These are phyloP conservation scores for Salvia sclarea DNA, from an alignment of 305 asterid species.

Conservation along the genomic window DNA sequence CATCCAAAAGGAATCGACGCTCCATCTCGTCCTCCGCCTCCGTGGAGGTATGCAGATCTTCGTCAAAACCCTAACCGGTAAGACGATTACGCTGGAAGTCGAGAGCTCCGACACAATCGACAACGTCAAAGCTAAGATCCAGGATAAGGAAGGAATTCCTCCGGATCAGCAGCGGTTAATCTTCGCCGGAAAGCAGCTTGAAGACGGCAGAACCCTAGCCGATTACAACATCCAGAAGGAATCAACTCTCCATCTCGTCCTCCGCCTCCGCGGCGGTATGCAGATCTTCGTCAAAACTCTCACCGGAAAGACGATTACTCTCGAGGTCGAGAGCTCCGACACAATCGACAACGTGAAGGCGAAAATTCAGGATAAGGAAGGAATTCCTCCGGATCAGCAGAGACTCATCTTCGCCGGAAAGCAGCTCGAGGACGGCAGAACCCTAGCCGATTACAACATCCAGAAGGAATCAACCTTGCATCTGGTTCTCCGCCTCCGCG, in stretches of 20 bases:
- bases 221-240: constrained; percentile 35
- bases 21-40: constrained; percentile 41
- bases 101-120: constrained; percentile 29
- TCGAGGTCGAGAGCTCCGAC: constrained; percentile 34
- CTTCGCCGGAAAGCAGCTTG: constrained; percentile 28
- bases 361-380: constrained; percentile 28
- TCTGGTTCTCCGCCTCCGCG: constrained; percentile 30
- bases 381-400: constrained; percentile 31
- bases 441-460: constrained; percentile 34
- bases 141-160: constrained; percentile 30
- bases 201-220: constrained; percentile 31
- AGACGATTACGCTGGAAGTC: constrained; percentile 28
- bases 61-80: constrained; percentile 30
- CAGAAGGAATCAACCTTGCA: constrained; percentile 37
- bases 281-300: constrained; percentile 35
- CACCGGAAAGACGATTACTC: constrained; percentile 30
- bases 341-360: constrained; percentile 31
- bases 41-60: constrained; percentile 37
- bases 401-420: constrained; percentile 31
- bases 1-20: constrained; percentile 49
- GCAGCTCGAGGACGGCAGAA: constrained; percentile 35
- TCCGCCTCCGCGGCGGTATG: constrained; percentile 38
- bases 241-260: constrained; percentile 32
- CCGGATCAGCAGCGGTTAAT: constrained; percentile 26
- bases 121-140: constrained; percentile 27